These are phyloP conservation scores for Magnaporthales sp. DNA, from an alignment of 2,329 filamentous ascomycete genomes.

Conservation along the genomic window DNA sequence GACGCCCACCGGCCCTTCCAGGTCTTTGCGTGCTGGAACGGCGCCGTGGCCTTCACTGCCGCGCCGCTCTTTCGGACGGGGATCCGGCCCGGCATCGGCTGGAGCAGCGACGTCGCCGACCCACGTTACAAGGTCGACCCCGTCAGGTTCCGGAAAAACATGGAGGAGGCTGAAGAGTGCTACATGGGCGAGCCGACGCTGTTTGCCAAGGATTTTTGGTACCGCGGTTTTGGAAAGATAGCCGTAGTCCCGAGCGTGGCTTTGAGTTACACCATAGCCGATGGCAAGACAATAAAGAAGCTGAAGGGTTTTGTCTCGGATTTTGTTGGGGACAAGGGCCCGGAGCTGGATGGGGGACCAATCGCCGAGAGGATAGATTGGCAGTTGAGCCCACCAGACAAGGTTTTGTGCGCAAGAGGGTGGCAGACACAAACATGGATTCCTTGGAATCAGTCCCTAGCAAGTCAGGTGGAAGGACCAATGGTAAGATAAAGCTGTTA, in stretches of 20 bases:
- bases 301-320: slow-evolving; percentile 38
- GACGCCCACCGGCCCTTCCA: slow-evolving; percentile 38
- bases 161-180: slow-evolving; percentile 32
- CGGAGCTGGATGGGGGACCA: slow-evolving; percentile 13
- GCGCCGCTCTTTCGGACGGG: slow-evolving; percentile 29
- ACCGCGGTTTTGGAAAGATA: slow-evolving; percentile 37
- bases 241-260: slow-evolving; percentile 48
- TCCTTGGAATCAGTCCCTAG: neutral
- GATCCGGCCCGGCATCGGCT: neutral
- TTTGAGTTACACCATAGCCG: slow-evolving; percentile 42
- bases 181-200: slow-evolving; percentile 44
- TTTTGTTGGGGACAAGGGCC: slow-evolving; percentile 21
- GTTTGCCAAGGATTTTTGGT: slow-evolving; percentile 51
- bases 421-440: slow-evolving; percentile 18
- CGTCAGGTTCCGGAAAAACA: slow-evolving; percentile 33
- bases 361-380: slow-evolving; percentile 27
- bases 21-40: slow-evolving; percentile 55
- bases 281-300: slow-evolving; percentile 34
- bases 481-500: no score
- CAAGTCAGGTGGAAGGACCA: neutral
- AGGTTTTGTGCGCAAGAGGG: slow-evolving; percentile 37
- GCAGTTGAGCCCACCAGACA: slow-evolving; percentile 31
- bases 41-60: slow-evolving; percentile 38
- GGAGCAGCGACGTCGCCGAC: neutral
- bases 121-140: slow-evolving; percentile 15